Base-by-base conservation (phyloP, 1,284 basidiomycete species). In the Cryptococcus jaspeensis region DNA sequence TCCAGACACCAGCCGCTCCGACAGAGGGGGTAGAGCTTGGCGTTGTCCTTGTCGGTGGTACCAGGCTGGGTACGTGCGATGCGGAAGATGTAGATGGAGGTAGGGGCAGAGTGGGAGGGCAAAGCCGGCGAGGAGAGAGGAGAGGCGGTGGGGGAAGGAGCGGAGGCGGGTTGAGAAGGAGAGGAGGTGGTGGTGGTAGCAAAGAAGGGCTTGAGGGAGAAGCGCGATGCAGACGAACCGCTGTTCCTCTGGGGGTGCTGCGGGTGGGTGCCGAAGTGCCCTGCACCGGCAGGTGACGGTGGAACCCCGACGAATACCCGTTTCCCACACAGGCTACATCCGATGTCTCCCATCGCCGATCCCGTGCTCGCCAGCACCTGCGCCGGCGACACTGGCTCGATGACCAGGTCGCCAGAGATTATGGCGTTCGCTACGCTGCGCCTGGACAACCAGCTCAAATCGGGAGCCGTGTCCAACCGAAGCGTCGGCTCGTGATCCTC, bases 401-500 rank as follows among this genome's bases (percentile, higher is more conserved):
- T 88, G 15, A 86, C 85, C 11, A 99, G 82, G 67, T 92, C 89
- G 1, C 93, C 92, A 13, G 84, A 85, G 62, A 97, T 85, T 55
- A 99, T 89, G 2, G 95, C 93, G 8, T 85, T 80, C 6, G 88
- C 82, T 12, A 97, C 89, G n/a, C 87, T 86, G 32, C 93, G 85
- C 20, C 95, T 84, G 9, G 89, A 89, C 13, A 99, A 82, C 89
- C 92, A 98, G 67, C 92, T 94, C 28, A 99, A 81, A 13, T 92
- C 91, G 0, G 94, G 91, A 0, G 95, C 93, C n/a, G 91, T 79
- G 71, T 98, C 93, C 23, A 99, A 83, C 2, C 96, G 87, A 38
- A 98, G 80, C 0, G 92, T 91, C 0, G 95, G 91, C 64, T 99
- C 96, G 18, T 94, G 90, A 76, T 99, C 95, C 78, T 99, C 96